Conservation (phyloP, 202 grass and related monocot species). For the Schoenoplectus tabernaemontani region DNA sequence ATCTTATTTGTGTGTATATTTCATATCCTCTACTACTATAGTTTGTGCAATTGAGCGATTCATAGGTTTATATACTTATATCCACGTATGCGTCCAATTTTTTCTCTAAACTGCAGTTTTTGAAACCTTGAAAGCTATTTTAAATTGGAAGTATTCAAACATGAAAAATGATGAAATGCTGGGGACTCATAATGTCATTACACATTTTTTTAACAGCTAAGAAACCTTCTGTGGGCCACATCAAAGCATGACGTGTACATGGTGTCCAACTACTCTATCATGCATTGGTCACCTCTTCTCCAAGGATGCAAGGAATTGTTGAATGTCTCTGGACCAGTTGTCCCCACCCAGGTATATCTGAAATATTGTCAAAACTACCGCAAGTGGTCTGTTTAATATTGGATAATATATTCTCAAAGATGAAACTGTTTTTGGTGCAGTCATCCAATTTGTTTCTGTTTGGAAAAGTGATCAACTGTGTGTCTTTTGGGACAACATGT, state of each 20-base stretch:
- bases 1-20: not conserved
- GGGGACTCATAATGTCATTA: not conserved
- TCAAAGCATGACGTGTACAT: slow-evolving; percentile 90
- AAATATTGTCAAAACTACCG: not conserved
- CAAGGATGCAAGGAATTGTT: slow-evolving; percentile 48
- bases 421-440: not conserved
- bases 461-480: not conserved
- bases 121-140: not conserved
- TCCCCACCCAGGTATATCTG: slow-evolving; percentile 38
- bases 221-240: slow-evolving; percentile 74
- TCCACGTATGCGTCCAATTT: not conserved
- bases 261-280: slow-evolving; percentile 51
- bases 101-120: not conserved
- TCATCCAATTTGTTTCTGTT: not conserved
- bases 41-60: not conserved
- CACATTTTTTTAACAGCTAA: slow-evolving; percentile 41
- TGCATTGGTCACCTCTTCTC: slow-evolving; percentile 71
- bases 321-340: slow-evolving; percentile 34
- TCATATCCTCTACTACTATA: not conserved
- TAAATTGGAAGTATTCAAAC: not conserved
- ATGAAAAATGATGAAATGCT: not conserved
- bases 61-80: not conserved
- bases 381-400: not conserved
- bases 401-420: not conserved
- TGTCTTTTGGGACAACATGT: not conserved